These are phyloP conservation scores for Monosporascus sp. DNA, from an alignment of 2,329 filamentous ascomycete genomes.

Conservation along the genomic window DNA sequence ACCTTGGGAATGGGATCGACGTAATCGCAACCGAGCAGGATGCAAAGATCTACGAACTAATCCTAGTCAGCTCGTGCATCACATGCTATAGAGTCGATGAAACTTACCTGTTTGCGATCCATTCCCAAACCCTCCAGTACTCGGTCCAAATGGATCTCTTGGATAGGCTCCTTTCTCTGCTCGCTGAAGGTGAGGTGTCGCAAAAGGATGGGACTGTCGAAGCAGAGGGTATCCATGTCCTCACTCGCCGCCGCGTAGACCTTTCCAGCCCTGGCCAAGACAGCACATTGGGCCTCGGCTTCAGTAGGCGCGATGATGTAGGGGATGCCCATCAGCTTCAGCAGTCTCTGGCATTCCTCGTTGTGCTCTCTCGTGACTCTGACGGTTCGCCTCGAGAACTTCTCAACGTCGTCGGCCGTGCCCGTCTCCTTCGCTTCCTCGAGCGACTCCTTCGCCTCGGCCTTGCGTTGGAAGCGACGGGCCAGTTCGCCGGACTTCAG, in stretches of 20 bases:
- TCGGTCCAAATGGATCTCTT: constrained; percentile 85
- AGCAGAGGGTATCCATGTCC: constrained; percentile 98
- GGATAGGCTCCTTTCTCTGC: constrained; percentile 94
- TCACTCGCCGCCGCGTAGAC: constrained; percentile 96
- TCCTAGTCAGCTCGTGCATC: constrained; percentile 3
- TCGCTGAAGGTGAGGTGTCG: constrained; percentile 95
- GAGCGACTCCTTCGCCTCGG: constrained; percentile 81
- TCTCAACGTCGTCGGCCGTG: constrained; percentile 95
- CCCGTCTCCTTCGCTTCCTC: constrained; percentile 97
- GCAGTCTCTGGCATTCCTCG: constrained; percentile 80
- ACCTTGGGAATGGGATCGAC: constrained; percentile 94
- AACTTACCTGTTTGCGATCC: constrained; percentile 72
- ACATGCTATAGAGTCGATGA: not conserved
- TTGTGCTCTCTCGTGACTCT: constrained; percentile 97
- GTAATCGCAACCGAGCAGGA: constrained; percentile 95
- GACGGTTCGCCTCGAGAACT: constrained; percentile 90
- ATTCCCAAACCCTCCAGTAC: constrained; percentile 83
- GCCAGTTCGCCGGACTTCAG: constrained; percentile 96
- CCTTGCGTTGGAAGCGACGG: constrained; percentile 92
- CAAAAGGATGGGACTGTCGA: constrained; percentile 84
- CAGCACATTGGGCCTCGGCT: constrained; percentile 93
- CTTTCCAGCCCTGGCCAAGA: constrained; percentile 82
- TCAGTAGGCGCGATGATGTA: constrained; percentile 95
- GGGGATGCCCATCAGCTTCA: constrained; percentile 94
- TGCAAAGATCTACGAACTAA: constrained; percentile 96